phyloP scores from a whole-genome alignment of 805 yeast species.

The Pichia insulana region DNA sequence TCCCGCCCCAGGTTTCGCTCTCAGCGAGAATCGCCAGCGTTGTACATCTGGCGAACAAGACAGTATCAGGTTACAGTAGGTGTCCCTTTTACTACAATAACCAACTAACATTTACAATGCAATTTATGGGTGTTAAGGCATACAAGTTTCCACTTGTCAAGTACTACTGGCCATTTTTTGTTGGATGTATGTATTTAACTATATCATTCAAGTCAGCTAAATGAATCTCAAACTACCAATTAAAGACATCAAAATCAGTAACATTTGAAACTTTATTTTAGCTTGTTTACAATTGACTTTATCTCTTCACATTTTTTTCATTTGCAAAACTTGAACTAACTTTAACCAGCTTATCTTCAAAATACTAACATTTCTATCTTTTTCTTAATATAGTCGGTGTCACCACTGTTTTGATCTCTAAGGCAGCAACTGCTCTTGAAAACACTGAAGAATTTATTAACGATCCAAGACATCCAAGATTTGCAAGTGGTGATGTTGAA shows the following conservation, averaged over 20 bases:
- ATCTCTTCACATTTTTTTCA: not conserved
- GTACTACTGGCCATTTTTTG: constrained; percentile 83
- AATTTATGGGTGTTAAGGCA: constrained; percentile 28
- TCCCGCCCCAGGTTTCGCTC: not conserved
- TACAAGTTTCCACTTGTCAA: constrained; percentile 38
- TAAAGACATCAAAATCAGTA: too few relatives aligned
- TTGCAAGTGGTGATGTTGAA: constrained; percentile 33
- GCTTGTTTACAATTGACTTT: not conserved
- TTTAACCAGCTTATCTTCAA: not conserved
- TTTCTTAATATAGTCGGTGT: constrained; percentile 30
- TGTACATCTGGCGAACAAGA: too few relatives aligned
- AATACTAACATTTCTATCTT: constrained; percentile 2
- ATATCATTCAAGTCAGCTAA: not conserved
- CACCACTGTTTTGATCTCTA: constrained; percentile 63
- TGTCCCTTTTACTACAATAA: too few relatives aligned
- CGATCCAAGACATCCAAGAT: constrained; percentile 96
- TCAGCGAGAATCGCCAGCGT: not conserved
- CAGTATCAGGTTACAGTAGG: not conserved
- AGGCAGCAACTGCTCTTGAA: constrained; percentile 59
- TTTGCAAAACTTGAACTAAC: too few relatives aligned
- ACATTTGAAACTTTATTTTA: too few relatives aligned
- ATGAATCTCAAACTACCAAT: not conserved
- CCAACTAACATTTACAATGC: constrained; percentile 17
- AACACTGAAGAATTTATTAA: constrained; percentile 76
- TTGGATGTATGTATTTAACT: constrained; percentile 55